Base-by-base conservation (phyloP, 2,329 filamentous ascomycete genomes). In the Fonsecaea pugnacius region DNA sequence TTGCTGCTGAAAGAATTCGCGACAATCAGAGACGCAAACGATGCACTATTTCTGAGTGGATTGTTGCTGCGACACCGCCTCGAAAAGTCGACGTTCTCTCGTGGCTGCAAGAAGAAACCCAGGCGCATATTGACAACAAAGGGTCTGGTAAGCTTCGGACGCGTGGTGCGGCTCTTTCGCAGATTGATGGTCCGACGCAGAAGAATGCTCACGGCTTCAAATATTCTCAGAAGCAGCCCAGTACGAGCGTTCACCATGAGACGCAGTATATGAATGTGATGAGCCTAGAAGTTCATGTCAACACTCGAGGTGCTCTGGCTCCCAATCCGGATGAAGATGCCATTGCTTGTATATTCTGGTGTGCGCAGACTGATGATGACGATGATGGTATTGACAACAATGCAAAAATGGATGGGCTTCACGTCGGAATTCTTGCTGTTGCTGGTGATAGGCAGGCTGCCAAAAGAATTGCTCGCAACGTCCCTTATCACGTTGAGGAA, bases 221-320 rank as follows among this genome's bases (percentile, higher is more conserved):
- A 74, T 96, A 91, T 75, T 92, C 90, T 0, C 92, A 93, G 70
- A 91, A 88, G 73, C 83, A 85, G 66, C 86, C 87, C 69, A 88
- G 88, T 1, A 90, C 89, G 0, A 92, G 88, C 69, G 87, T 96
- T 18, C 86, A 91, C 72, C 91, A 94, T 69, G 91, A 96, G 75
- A 88, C 87, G 2, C 91, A 95, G 70, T 96, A 96, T 75, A 98
- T 99, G 95, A 96, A 91, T 70, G 92, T 90, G 18, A 93, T 99
- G 91, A 96, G 92, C 70, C 78, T 99, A 6, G 95, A 99, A 74
- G 79, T 98, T 4, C 94, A 99, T 74, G 89, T 96, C 67, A 96
- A 96, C 71, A 95, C 90, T 3, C 85, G 94, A 62, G 91, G 87
- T 6, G 87, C 86, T 55, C 82, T 97, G 8, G 85, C 92, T 2